Base-by-base conservation (phyloP, 1,284 basidiomycete species). In the Ceratobasidium sp. region DNA sequence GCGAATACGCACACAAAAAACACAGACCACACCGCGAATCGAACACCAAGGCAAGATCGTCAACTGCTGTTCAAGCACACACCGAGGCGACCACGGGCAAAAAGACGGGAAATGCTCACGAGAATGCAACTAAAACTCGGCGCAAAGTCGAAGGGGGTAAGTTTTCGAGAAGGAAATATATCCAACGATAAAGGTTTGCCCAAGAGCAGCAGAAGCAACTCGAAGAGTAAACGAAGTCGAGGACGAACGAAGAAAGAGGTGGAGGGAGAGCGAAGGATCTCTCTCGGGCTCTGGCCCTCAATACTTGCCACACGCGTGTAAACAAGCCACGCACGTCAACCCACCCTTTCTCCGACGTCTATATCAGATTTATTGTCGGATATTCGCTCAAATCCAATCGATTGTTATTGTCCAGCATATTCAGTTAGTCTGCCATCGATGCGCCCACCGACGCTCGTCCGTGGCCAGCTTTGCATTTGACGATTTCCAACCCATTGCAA, bases 311-410 rank as follows among this genome's bases (percentile, higher is more conserved):
- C 58, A 62, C 40, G n/a, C 3, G 31, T 13, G 22, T 50, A 62
- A 62, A 62, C 58, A 62, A 62, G 58, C 10, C 58, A 62, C 58
- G 58, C 58, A 62, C 58, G 56, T 58, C 56, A 58, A 45, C 42
- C 38, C 12, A 57, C 58, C 27, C 45, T n/a, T n/a, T 40, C 35
- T 40, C 35, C 54, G 27, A 32, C 20, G 6, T 13, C 32, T 56
- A 6, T 56, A 58, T 58, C 56, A 43, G 56, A 58, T 57, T 57
- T 55, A 34, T 29, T 49, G 13, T 49, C 20, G 10, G 13, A 12
- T 20, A 17, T 10, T 22, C n/a, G n/a, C n/a, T n/a, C n/a, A n/a
- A n/a, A n/a, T n/a, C n/a, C n/a, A n/a, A 20, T 35, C 45, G 8
- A 10, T n/a, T 49, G 8, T 49, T 49, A 49, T 49, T 49, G 45